Evolutionary conservation across 108 stramenopile genomes (phyloP).

Genomic region (Pseudonitzschia multiseries): DNA sequence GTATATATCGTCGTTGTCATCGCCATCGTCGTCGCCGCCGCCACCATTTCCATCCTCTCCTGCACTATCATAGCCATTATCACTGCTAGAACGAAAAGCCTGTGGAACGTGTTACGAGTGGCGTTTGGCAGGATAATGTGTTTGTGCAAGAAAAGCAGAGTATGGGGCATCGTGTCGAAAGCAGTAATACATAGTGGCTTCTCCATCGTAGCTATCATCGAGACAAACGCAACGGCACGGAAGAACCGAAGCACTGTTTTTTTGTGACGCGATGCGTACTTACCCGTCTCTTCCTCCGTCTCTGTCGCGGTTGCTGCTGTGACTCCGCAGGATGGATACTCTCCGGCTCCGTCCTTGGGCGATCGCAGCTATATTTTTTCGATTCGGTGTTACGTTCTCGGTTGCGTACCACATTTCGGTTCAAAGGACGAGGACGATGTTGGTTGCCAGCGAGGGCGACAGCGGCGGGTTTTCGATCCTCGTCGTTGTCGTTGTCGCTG

Average conservation of each 20-base stretch:
- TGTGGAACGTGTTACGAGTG: background rate
- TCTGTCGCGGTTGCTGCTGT: background rate
- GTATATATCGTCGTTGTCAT: background rate
- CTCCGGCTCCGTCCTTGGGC: background rate
- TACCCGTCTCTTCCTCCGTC: background rate
- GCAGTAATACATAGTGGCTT: no score
- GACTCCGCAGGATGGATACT: background rate
- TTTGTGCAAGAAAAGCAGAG: no score
- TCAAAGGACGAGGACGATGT: background rate
- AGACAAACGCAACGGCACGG: background rate
- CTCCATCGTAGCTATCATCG: background rate
- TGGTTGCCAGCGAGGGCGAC: background rate
- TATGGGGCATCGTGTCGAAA: no score
- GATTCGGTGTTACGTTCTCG: background rate
- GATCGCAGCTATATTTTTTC: background rate
- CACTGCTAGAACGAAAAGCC: background rate
- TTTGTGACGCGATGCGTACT: no score
- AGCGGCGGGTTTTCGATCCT: background rate
- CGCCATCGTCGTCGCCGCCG: background rate
- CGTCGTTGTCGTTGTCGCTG: background rate
- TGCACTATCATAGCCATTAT: background rate
- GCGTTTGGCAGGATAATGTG: background rate
- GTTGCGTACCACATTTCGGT: background rate
- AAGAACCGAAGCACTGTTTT: no score
- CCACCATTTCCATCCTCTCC: no score